Base-by-base conservation (phyloP, 805 yeast species). In the Cyberlindnera xishuangbannaensis region DNA sequence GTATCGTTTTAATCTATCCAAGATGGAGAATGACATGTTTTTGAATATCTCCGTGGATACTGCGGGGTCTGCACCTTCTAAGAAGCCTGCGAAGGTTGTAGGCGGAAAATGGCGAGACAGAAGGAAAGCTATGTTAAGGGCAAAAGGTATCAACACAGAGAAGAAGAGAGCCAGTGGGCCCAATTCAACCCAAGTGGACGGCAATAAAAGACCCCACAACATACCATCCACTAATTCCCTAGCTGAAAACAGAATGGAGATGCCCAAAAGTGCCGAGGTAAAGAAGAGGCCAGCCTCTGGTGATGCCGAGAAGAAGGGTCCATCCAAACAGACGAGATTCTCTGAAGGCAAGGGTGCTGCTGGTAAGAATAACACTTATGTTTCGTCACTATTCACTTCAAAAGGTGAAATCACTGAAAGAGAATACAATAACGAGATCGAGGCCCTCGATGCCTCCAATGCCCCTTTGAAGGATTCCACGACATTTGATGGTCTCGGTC, bases 31-130 rank as follows among this genome's bases (percentile, higher is more conserved):
- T 56, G 85, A 84, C 3, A 49, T 88, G 59, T 59, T 88, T 48
- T 55, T 90, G 50, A 90, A 90, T 55, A 79, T 90, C 51, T 71
- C 79, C 18, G 59, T 68, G 4, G 50, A 57, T 7, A 39, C 48
- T 30, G 31, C 42, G 27, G n/a, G n/a, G n/a, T n/a, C n/a, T n/a
- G 40, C 47, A 12, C 26, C 44, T 2, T 37, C 53, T 12, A 51
- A 47, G 10, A 43, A 47, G 18, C 38, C 51, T 3, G 43, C 62
- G 6, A 76, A 69, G 50, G 69, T 76, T 3, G 64, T 71, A 3
- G 90, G 90, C 23, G 95, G 94, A 12, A 71, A 70, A 43, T 85
- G 95, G 95, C 79, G 73, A 47, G 94, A 85, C 37, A 70, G 95
- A 42, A 64, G 92, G 47, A 75, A 73, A 27, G 52, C 49, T 11